phyloP scores from a whole-genome alignment of 257 asterid species.

The Ilex aquifolium region DNA sequence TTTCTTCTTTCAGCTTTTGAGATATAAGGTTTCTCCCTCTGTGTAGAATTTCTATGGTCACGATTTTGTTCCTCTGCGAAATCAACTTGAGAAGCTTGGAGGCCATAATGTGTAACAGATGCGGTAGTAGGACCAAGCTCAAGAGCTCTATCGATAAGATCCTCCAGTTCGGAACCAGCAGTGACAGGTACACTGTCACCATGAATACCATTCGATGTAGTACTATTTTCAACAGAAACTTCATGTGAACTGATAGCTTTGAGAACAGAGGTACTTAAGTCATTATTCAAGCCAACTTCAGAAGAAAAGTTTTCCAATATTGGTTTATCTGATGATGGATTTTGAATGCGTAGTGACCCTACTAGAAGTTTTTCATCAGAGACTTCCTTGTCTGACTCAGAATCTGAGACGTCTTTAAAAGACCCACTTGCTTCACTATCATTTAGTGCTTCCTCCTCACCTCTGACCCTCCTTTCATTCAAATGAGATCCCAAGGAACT shows the following conservation, averaged over 20 bases:
- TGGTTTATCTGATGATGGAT: slow-evolving; percentile 27
- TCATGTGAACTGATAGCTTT: slow-evolving; percentile 22
- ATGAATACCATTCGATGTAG: slow-evolving; percentile 12
- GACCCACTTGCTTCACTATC: slow-evolving; percentile 51
- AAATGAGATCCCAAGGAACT: slow-evolving; percentile 96
- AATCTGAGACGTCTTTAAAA: slow-evolving; percentile 55
- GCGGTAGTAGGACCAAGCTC: slow-evolving; percentile 79
- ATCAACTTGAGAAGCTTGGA: slow-evolving; percentile 42
- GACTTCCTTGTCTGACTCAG: slow-evolving; percentile 66
- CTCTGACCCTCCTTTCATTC: slow-evolving; percentile 95
- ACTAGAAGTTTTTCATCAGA: slow-evolving; percentile 31
- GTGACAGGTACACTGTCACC: slow-evolving; percentile 27
- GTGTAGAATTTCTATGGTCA: slow-evolving; percentile 32
- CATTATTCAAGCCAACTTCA: slow-evolving; percentile 22
- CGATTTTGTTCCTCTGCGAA: slow-evolving; percentile 26
- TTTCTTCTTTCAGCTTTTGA: slow-evolving; percentile 93
- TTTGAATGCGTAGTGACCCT: slow-evolving; percentile 29
- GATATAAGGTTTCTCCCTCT: slow-evolving; percentile 74
- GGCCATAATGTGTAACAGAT: slow-evolving; percentile 52
- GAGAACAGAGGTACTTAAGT: slow-evolving; percentile 24
- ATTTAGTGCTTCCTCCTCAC: slow-evolving; percentile 82
- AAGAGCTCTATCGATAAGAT: slow-evolving; percentile 89
- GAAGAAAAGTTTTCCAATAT: slow-evolving; percentile 19
- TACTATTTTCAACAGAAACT: slow-evolving; percentile 25
- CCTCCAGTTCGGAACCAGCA: slow-evolving; percentile 63